Conservation (phyloP, 805 yeast species). For the Sugiyamaella marilandica region DNA sequence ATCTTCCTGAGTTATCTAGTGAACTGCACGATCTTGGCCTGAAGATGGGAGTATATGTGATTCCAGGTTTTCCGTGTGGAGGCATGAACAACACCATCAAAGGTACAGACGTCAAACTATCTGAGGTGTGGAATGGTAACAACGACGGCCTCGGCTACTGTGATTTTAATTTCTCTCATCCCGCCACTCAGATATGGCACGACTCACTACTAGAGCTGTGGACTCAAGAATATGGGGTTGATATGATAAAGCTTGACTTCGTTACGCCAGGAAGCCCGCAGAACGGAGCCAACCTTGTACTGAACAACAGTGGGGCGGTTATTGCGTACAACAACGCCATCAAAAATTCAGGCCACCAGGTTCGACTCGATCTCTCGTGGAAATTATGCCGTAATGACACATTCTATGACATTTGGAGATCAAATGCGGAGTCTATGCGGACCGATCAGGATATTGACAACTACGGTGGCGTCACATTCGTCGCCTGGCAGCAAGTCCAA, state of each 20-base stretch:
- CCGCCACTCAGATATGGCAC: conserved; percentile 12
- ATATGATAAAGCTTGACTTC: conserved; percentile 11
- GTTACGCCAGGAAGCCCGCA: conserved; percentile 12
- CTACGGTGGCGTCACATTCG: conserved; percentile 7
- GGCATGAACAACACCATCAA: conserved; percentile 9
- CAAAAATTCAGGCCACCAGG: conserved; percentile 7
- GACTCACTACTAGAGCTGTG: conserved; percentile 8
- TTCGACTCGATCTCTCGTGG: conserved; percentile 12
- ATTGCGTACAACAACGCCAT: conserved; percentile 11
- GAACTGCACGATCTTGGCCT: conserved; percentile 6
- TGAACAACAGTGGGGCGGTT: conserved; percentile 8
- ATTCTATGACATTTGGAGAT: conserved; percentile 6
- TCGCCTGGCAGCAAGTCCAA: conserved; percentile 11
- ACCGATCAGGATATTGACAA: conserved; percentile 14
- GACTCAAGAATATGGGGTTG: conserved; percentile 10
- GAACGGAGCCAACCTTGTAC: conserved; percentile 11
- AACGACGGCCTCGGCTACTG: conserved; percentile 12
- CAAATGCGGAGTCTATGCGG: conserved; percentile 9
- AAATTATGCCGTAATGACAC: conserved; percentile 13
- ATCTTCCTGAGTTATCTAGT: conserved; percentile 9
- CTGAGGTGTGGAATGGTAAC: conserved; percentile 10
- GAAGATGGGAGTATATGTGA: conserved; percentile 11
- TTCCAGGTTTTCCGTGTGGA: conserved; percentile 13
- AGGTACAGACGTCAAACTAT: conserved; percentile 7
- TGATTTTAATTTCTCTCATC: conserved; percentile 12